Conservation (phyloP, 768 basidiomycete genomes). For the Mrakia frigida region DNA sequence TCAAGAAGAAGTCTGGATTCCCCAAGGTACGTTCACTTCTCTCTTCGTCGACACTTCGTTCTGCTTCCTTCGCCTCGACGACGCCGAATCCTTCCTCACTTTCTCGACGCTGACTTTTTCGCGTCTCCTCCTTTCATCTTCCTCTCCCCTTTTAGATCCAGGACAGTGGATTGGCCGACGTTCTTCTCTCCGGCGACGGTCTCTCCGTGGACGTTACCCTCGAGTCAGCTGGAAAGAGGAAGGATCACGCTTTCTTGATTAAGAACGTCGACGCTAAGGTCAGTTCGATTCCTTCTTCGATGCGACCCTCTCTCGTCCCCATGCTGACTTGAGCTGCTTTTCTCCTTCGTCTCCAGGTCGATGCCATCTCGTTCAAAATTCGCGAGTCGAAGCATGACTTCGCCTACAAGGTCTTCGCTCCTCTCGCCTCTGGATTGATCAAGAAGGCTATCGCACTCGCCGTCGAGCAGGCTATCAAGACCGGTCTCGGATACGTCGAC, state of each 20-base stretch:
- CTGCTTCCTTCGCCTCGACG: too few species aligned
- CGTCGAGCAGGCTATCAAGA: slow-evolving; percentile 62
- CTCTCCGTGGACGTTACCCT: slow-evolving; percentile 55
- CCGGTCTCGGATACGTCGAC: slow-evolving; percentile 80
- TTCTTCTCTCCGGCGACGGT: slow-evolving; percentile 72
- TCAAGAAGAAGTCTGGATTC: slow-evolving; percentile 64
- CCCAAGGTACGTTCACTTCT: too few species aligned
- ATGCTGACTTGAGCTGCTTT: too few species aligned
- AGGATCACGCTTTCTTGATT: slow-evolving; percentile 46
- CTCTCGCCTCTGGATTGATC: slow-evolving; percentile 53
- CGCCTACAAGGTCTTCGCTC: slow-evolving; percentile 47
- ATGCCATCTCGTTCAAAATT: slow-evolving; percentile 80
- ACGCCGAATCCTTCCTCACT: too few species aligned
- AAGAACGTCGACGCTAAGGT: slow-evolving; percentile 52
- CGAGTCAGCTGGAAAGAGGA: slow-evolving; percentile 44
- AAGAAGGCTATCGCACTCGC: slow-evolving; percentile 65
- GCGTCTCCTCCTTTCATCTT: too few species aligned
- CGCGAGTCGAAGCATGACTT: slow-evolving; percentile 86
- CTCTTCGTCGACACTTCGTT: too few species aligned
- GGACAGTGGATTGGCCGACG: slow-evolving; percentile 78
- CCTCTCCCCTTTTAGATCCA: too few species aligned
- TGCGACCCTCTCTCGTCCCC: too few species aligned
- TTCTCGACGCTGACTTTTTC: too few species aligned
- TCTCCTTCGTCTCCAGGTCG: too few species aligned
- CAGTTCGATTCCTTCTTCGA: too few species aligned